phyloP scores from a whole-genome alignment of 2,329 filamentous ascomycete species.

The Xylariaceae sp. region DNA sequence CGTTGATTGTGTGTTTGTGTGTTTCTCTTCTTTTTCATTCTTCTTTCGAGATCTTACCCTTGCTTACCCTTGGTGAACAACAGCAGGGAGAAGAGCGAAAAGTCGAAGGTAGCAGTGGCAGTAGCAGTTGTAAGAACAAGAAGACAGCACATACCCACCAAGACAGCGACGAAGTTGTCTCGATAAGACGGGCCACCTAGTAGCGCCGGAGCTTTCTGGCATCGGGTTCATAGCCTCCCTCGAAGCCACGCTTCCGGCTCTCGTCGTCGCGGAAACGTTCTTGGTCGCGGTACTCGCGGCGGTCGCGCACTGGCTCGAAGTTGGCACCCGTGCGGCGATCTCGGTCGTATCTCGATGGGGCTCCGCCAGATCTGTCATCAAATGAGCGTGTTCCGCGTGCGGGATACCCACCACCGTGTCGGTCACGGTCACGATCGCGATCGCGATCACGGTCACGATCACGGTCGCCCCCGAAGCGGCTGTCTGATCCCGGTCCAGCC shows the following conservation, averaged over 20 bases:
- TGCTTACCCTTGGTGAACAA: conserved; percentile 35
- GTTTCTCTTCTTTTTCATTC: conserved; percentile 3
- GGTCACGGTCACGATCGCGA: conserved; percentile 33
- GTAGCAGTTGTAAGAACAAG: conserved; percentile 29
- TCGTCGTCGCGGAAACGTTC: conserved; percentile 55
- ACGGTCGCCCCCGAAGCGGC: conserved; percentile 38
- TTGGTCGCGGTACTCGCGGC: conserved; percentile 48
- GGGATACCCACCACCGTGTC: conserved; percentile 52
- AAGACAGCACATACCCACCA: conserved; percentile 45
- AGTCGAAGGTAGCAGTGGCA: conserved; percentile 20
- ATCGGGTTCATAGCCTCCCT: conserved; percentile 71
- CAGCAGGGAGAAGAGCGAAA: conserved; percentile 30
- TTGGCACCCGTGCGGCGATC: conserved; percentile 53
- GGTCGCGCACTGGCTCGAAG: conserved; percentile 71
- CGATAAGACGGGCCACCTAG: conserved; percentile 37
- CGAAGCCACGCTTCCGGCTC: conserved; percentile 64
- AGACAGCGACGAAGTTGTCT: conserved; percentile 27
- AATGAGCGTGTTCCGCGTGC: conserved; percentile 51
- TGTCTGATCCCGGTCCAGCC: conserved; percentile 47
- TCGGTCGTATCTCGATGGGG: conserved; percentile 39
- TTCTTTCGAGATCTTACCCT: conserved; percentile 31
- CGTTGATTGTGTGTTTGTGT: not conserved
- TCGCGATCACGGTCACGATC: conserved; percentile 39
- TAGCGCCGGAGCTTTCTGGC: conserved; percentile 61
- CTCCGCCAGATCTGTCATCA: conserved; percentile 52